phyloP scores from a whole-genome alignment of 768 basidiomycete genomes.

The Plicaturopsis crispa region DNA sequence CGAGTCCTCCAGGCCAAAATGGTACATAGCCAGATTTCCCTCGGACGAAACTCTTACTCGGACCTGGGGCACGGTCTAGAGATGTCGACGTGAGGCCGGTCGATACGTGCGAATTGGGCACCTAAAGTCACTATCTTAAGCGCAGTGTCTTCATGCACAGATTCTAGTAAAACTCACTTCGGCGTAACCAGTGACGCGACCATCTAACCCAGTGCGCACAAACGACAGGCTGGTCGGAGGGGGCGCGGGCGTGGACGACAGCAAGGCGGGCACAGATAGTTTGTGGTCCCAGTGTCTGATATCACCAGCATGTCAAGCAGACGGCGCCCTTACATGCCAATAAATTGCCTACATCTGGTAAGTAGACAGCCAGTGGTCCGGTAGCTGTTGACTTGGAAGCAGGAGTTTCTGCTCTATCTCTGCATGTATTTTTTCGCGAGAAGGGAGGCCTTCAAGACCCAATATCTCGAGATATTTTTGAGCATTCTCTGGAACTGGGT shows the following conservation, averaged over 20 bases:
- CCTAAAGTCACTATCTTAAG: constrained; percentile 28
- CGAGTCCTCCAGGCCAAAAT: constrained; percentile 91
- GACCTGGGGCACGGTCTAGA: constrained; percentile 76
- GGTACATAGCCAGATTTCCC: constrained; percentile 93
- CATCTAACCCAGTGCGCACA: constrained; percentile 71
- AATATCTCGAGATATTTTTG: constrained; percentile 43
- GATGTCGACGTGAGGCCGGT: constrained; percentile 83
- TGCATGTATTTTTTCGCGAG: constrained; percentile 49
- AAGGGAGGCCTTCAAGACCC: constrained; percentile 48
- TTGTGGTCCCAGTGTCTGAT: constrained; percentile 67
- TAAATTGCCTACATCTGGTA: constrained; percentile 70
- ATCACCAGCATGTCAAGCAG: constrained; percentile 6
- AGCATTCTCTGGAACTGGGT: constrained; percentile 33
- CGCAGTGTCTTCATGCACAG: constrained; percentile 3
- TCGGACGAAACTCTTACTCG: constrained; percentile 75
- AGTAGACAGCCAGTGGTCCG: constrained; percentile 63
- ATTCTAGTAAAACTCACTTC: constrained; percentile 46
- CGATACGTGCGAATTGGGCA: constrained; percentile 41
- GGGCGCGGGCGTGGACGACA: constrained; percentile 59
- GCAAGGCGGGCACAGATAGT: constrained; percentile 53
- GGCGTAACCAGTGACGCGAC: constrained; percentile 70
- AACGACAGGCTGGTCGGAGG: constrained; percentile 71
- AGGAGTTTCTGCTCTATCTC: constrained; percentile 74
- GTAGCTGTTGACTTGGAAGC: constrained; percentile 58
- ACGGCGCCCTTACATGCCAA: constrained; percentile 7